Base-by-base conservation (phyloP, 305 asterid species). In the Coffea humblotiana region DNA sequence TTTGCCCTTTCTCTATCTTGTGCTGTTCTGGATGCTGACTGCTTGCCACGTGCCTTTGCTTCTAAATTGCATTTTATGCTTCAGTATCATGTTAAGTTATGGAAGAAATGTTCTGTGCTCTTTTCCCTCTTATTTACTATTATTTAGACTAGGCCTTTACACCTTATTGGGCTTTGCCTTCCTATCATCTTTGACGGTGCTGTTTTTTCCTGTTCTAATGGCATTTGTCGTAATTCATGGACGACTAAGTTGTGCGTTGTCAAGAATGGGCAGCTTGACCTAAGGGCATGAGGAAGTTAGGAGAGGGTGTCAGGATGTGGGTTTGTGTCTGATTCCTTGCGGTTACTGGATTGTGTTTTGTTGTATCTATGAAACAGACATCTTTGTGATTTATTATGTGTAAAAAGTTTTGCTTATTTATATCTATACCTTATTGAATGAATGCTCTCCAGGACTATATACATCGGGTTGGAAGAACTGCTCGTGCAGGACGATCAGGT, bases 391-490 rank as follows among this genome's bases (percentile, higher is more conserved):
- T 49, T 64, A 48, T 58, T 1, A 21, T 40, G 27, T 56, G 5
- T 11, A 8, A 56, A n/a, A 60, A 29, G 25, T 58, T 75, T 10
- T 29, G 47, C 10, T 7, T n/a, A 6, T 2, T 16, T 75, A 61
- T 13, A n/a, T 23, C 51, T 2, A 48, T 56, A 74, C 32, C 66
- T 78, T 58, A 76, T 61, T 70, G 48, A 79, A 32, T 52, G 78
- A 83, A 49, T 83, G 78, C 49, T 74, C 77, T 82, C 58, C 90
- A 95, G 99, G 99, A 95, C 85, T 95, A 95, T 77, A 92, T 94
- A 82, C 99, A 95, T 83, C 84, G 98, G 76, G 99, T 95, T 25
- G 99, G 99, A 82, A 92, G 99, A 89, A 95, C 99, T 78, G 98
- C 98, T 77, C 91, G 97, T 61, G 99, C 99, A 74, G 99, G 99